Evolutionary conservation across 2,329 filamentous ascomycete species (phyloP), one percentile per base, ranked within the genome.

Genomic region (Trichoderma afroharzianum): DNA sequence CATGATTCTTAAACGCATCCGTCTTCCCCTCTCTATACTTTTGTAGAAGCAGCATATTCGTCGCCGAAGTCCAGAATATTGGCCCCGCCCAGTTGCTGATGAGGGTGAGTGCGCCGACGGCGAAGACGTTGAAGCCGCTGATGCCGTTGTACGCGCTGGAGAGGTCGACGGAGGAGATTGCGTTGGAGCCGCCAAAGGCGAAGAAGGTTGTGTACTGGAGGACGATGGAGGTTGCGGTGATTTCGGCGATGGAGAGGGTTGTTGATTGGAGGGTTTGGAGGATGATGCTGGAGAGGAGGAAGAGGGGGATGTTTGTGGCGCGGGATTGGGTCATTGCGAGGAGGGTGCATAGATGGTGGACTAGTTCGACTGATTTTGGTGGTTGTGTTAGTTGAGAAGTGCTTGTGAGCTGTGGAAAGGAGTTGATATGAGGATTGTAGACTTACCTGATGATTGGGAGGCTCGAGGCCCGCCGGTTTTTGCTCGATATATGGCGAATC

Each of bases 111-210:
- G 93, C 73, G 0, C 94, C 96, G 18, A 99, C 96, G 18, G 90
- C 86, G n/a, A 90, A 74, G 73, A 96, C 85, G 78, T 93, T 95
- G 84, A 97, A 99, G 70, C 87, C 89, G 63, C 87, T 88, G 47
- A 99, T 87, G 73, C 96, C 96, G 77, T 99, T 99, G 83, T 99
- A 99, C 0, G 95, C 95, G 78, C 92, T 97, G 6, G 94, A 97
- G 24, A 99, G 87, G 78, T 98, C 95, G 76, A 99, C 90, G n/a
- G 93, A 95, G 14, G 95, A 97, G 75, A 99, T 97, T 53, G 96
- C 92, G 80, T 99, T 99, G 61, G 93, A 93, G 79, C 94, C 94
- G 28, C 95, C 96, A 74, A 94, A 90, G 33, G 93, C 92, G 79
- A 98, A 99, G 86, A 97, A 99, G 66, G 92, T 91, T 43, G 89